Conservation (phyloP, 1,284 basidiomycete species). For the Heterobasidion occidentale region DNA sequence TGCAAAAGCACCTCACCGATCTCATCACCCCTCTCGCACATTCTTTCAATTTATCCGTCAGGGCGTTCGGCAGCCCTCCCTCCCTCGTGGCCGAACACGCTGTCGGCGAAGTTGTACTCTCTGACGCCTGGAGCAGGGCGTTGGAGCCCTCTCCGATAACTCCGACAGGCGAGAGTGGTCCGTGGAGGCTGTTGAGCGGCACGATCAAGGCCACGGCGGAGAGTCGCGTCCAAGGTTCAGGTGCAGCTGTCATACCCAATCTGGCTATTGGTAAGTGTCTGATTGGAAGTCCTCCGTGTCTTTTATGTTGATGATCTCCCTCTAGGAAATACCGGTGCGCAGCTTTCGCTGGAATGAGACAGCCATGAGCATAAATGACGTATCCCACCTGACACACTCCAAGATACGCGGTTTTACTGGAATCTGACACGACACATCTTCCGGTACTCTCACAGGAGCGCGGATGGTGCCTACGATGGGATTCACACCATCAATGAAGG, state of each 20-base stretch:
- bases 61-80: constrained; percentile 33
- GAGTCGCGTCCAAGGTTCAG: constrained; percentile 12
- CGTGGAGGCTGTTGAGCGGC: constrained; percentile 39
- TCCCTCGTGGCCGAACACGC: constrained; percentile 17
- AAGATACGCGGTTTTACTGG: constrained; percentile 49
- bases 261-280: constrained; percentile 26
- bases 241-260: constrained; percentile 28
- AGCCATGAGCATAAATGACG: background rate
- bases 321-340: constrained; percentile 1
- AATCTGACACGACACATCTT: constrained; percentile 42
- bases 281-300: background rate
- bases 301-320: background rate
- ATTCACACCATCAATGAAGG: constrained; percentile 7
- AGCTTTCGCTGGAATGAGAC: background rate
- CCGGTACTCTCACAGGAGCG: constrained; percentile 34
- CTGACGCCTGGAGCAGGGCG: constrained; percentile 32
- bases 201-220: constrained; percentile 36
- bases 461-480: background rate
- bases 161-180: constrained; percentile 30
- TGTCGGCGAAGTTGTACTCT: constrained; percentile 27
- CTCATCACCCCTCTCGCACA: background rate
- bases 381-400: background rate
- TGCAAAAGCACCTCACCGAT: background rate
- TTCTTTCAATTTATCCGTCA: constrained; percentile 41
- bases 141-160: constrained; percentile 50